A percentile compares a stretch with the other conserved stretches of the same genome.
Evolutionary conservation across 371 early-diverging fungal genomes (phyloP).

Genomic region (Conidiobolus coronatus): DNA sequence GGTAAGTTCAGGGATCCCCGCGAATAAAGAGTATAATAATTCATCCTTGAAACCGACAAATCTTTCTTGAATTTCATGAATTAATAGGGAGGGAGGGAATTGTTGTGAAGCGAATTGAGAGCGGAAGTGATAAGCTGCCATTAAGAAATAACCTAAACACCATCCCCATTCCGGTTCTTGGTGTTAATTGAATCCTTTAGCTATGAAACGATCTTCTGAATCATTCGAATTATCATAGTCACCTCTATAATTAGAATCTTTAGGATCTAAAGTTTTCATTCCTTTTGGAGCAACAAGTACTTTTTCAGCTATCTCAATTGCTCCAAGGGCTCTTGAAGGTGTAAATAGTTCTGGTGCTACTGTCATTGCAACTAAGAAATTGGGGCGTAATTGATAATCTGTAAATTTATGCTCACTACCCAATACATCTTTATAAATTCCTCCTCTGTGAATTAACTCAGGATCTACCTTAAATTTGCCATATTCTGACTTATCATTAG

Average conservation of each 20-base stretch:
- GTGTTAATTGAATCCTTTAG: constrained; percentile 93
- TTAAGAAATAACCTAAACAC: constrained; percentile 68
- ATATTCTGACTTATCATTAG: constrained; percentile 25
- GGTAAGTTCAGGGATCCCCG: constrained; percentile 88
- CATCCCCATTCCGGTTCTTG: constrained; percentile 96
- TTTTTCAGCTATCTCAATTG: constrained; percentile 36
- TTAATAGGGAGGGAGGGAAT: background rate
- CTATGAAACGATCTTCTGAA: constrained; percentile 48
- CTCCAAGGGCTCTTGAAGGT: constrained; percentile 38
- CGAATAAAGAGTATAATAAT: constrained; percentile 38
- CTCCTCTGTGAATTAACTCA: constrained; percentile 62
- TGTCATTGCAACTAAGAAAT: constrained; percentile 73
- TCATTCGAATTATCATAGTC: constrained; percentile 81
- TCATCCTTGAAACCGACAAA: constrained; percentile 4
- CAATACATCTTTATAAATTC: constrained; percentile 83
- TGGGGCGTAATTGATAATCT: constrained; percentile 87
- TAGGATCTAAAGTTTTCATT: constrained; percentile 84
- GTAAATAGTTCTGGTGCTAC: constrained; percentile 83
- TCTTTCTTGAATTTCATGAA: background rate
- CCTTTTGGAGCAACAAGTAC: constrained; percentile 64
- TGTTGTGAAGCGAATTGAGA: constrained; percentile 10
- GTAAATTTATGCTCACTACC: constrained; percentile 43
- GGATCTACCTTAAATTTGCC: constrained; percentile 15
- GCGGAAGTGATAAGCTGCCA: constrained; percentile 55
- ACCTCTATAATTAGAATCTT: constrained; percentile 71